Evolutionary conservation across 2,329 filamentous ascomycete species (phyloP), one percentile per base, ranked within the genome.

Genomic region (Claviceps spartinae): DNA sequence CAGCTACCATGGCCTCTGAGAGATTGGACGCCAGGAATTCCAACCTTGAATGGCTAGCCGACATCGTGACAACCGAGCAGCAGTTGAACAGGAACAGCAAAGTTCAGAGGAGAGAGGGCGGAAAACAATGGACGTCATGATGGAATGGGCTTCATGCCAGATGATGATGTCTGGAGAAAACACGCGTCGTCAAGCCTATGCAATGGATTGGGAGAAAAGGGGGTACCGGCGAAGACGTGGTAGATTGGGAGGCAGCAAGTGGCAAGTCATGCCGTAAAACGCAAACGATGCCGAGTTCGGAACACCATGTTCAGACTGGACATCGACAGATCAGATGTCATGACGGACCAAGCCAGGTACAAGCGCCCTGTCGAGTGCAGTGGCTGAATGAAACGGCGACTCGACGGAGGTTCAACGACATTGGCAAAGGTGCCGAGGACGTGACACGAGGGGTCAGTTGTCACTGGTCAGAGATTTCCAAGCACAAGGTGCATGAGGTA

Each of bases 41-140:
- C 11, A 50, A 63, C 62, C 57, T 52, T 58, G 59, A 16, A 61
- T 53, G 37, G 54, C 56, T 6, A 61, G 54, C 40, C 56, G 55
- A 55, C 59, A 55, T 50, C 56, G 58, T 26, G 61, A 54, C 9
- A 65, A 51, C 42, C 61, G 60, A 52, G 60, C 56, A 14, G 60
- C 56, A 13, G 61, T 50, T 9, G 52, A 52, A 11, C 57, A 58
- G 45, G 56, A 56, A 49, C 51, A 56, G 56, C 59, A 62, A 22
- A 68, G 60, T 60, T 67, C 63, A 40, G 61, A 55, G 51, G 61
- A 60, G 54, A 67, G 56, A 51, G 65, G 65, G 49, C 65, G 65
- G 54, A 68, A 58, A 52, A 67, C 54, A 54, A 59, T 61, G 47
- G 63, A 61, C 55, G 65, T 63, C 66, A 69, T 69, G 56, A 60